Percentiles rank a stretch among this genome's conserved stretches.
phyloP scores from a whole-genome alignment of 2,329 filamentous ascomycete genomes.

The Sporothrix curviconia region DNA sequence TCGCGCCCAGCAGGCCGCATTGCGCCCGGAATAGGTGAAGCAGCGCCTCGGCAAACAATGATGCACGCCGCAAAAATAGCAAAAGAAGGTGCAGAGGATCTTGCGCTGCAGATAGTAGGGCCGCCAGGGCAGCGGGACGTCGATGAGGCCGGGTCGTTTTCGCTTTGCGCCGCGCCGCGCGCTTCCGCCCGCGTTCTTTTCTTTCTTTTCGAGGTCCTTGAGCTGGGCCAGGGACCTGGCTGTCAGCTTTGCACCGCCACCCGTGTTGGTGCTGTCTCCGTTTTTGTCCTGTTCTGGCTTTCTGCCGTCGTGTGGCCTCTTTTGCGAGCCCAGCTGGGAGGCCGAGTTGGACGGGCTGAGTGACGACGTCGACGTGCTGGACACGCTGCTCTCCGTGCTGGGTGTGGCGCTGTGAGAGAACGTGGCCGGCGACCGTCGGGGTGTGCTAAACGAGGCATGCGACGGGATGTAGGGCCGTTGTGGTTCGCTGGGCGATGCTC shows the following conservation, averaged over 20 bases:
- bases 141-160: conserved; percentile 23
- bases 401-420: conserved; percentile 9
- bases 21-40: conserved; percentile 27
- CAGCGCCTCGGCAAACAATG: conserved; percentile 26
- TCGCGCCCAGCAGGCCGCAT: conserved; percentile 22
- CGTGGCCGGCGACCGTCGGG: conserved; percentile 15
- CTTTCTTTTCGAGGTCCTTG: conserved; percentile 13
- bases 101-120: conserved; percentile 31
- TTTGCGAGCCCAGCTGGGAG: conserved; percentile 17
- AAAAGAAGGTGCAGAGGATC: conserved; percentile 27
- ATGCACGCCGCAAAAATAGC: conserved; percentile 26
- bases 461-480: conserved; percentile 22
- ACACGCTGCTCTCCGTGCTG: conserved; percentile 9
- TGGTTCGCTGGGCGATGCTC: background rate
- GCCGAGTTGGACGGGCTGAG: conserved; percentile 21
- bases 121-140: conserved; percentile 29
- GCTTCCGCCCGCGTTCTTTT: background rate
- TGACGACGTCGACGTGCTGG: conserved; percentile 18
- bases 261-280: background rate
- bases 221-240: conserved; percentile 1
- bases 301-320: background rate
- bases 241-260: background rate
- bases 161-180: conserved; percentile 14
- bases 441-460: conserved; percentile 22
- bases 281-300: too few species aligned